Evolutionary conservation across 257 asterid genomes (phyloP), one percentile per base, ranked within the genome.

Genomic region (Sherardia arvensis): DNA sequence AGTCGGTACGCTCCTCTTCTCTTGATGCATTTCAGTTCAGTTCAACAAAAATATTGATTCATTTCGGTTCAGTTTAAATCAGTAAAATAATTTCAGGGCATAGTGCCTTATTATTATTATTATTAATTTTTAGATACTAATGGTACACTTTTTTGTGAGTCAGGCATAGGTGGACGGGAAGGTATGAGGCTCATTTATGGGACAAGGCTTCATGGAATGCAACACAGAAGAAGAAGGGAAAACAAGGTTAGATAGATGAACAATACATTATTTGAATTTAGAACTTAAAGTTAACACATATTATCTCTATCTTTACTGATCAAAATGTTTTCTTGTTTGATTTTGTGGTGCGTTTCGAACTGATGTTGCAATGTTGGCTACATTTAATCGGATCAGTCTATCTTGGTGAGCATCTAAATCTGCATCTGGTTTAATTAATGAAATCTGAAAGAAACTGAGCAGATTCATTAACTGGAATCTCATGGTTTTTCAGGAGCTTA

Each of bases 191-290:
- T 66, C 96, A 88, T 80, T 66, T 85, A 64, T 88, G 96, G 94
- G 96, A 88, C 79, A 88, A 88, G 74, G 86, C 83, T 66, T 75
- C 96, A 27, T 88, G 96, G 96, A 88, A 88, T 82, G 86, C 66
- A 1, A 85, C 94, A 22, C 96, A 84, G 74, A 88, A 80, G 60
- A 88, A 88, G 87, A 88, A 88, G 70, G 95, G 92, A 57, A 88
- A 88, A 76, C 95, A 88, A 82, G 94, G 94, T 84, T 43, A 32
- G 45, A 43, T 43, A 43, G 1, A 43, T 15, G 7, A 43, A 43
- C 20, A 43, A 4, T 5, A 3, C 21, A 43, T 43, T 43, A 15
- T 0, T 4, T 38, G 2, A 10, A 12, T 11, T 38, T 11, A 10
- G 0, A 33, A 33, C n/a, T n/a, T n/a, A n/a, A n/a, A n/a, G 9